Base-by-base conservation (phyloP, 495 filamentous ascomycete species). In the Neurospora africana region DNA sequence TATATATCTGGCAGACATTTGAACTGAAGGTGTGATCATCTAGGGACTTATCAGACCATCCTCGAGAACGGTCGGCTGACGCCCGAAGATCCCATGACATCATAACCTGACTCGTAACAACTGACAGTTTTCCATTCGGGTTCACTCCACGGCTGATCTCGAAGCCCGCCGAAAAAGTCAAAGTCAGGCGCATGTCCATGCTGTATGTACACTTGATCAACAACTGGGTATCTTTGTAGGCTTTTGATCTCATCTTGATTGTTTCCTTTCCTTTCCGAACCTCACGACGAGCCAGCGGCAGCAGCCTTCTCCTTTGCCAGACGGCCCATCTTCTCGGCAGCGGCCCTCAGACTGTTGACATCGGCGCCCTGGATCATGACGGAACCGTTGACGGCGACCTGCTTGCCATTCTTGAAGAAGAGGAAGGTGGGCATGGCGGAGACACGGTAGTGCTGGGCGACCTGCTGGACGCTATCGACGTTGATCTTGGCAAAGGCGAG, bases 341-440 rank as follows among this genome's bases (percentile, higher is more conserved):
- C 77, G 7, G 41, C 70, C 27, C 70, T 74, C 47, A 80, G 30
- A n/a, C 43, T 73, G 35, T 69, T 68, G 33, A 71, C 65, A 53
- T 79, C 73, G 27, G 75, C 79, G 47, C 78, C 79, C 68, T 77
- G 76, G 43, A 80, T 76, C 73, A 75, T 79, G 37, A 53, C 67
- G 23, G 70, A 67, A 69, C 91, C 93, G 76, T 92, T 92, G 72
- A 85, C 86, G 58, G 94, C 86, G 72, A 90, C 87, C 74, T 89
- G 87, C 69, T 87, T 84, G 71, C 90, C 87, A 69, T 91, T 87
- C 82, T 95, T 91, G 85, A 97, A 93, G 78, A 97, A 90, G 73
- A 97, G 84, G 83, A 97, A 97, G 53, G 94, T 95, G 3, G 94
- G 94, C 87, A 93, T 90, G 68, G 90, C 91, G 68, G 79, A 73